Conservation (phyloP, 805 yeast species). For the Saturnispora diversa region DNA sequence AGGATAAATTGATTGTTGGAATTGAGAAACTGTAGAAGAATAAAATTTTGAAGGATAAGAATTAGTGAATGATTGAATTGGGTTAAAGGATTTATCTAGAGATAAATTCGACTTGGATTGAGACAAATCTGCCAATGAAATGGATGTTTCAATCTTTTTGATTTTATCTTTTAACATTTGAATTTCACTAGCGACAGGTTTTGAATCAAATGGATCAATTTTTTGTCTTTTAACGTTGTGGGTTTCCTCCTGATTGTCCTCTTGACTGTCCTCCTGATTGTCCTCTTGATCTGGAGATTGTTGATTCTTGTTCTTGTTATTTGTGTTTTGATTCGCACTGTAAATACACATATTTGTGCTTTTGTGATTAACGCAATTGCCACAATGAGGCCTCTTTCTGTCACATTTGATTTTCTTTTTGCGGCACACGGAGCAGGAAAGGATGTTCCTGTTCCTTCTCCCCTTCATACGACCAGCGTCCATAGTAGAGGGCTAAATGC, state of each 20-base stretch:
- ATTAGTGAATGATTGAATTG: conserved; percentile 17
- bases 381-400: conserved; percentile 29
- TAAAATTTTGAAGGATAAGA: not conserved
- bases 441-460: conserved; percentile 35
- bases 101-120: not conserved
- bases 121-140: conserved; percentile 29
- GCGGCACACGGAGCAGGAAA: conserved; percentile 42
- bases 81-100: conserved; percentile 3
- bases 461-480: conserved; percentile 17
- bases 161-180: conserved; percentile 36
- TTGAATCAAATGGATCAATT: too few relatives aligned
- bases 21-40: not conserved
- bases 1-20: not conserved
- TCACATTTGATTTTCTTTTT: conserved; percentile 40
- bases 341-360: conserved; percentile 27
- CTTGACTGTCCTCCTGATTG: not conserved
- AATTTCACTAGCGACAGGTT: too few relatives aligned
- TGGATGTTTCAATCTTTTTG: conserved; percentile 39
- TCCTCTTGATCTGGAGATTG: not conserved
- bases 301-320: not conserved
- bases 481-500: too few relatives aligned
- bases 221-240: too few relatives aligned
- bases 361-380: conserved; percentile 26
- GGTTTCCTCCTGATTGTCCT: too few relatives aligned
- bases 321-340: too few relatives aligned